Evolutionary conservation across 768 basidiomycete species (phyloP).

Genomic region (Lyophyllum semitale): DNA sequence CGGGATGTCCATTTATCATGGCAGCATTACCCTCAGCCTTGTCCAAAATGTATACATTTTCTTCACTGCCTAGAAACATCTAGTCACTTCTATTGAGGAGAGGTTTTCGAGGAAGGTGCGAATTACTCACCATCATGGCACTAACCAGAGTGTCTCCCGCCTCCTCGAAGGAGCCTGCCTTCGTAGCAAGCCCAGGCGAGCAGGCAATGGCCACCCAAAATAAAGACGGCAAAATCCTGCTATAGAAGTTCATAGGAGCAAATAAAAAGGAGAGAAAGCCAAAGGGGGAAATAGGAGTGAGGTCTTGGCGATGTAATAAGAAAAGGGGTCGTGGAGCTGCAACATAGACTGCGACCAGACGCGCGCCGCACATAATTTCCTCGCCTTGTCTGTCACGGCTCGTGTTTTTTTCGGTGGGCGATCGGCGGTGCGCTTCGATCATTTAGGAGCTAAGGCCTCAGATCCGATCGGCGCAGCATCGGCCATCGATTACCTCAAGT

Average conservation of each 20-base stretch:
- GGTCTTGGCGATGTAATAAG: too few relatives aligned
- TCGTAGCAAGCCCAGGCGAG: not conserved
- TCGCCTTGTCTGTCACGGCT: too few relatives aligned
- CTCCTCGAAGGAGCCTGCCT: not conserved
- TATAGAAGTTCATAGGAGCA: not conserved
- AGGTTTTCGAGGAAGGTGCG: not conserved
- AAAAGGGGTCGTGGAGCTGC: too few relatives aligned
- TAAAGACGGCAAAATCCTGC: not conserved
- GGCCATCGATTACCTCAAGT: too few relatives aligned
- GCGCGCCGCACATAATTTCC: too few relatives aligned
- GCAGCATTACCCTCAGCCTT: constrained; percentile 73
- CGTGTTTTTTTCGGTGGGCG: too few relatives aligned
- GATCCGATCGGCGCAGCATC: too few relatives aligned
- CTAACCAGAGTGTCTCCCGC: not conserved
- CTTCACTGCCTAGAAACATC: constrained; percentile 68
- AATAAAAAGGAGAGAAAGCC: not conserved
- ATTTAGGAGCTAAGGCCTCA: too few relatives aligned
- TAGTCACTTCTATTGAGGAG: constrained; percentile 17
- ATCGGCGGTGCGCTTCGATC: too few relatives aligned
- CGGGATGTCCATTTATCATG: constrained; percentile 58
- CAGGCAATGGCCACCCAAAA: not conserved
- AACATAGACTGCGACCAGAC: too few relatives aligned
- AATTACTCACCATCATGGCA: not conserved
- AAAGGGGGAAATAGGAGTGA: not conserved
- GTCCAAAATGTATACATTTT: constrained; percentile 79